Evolutionary conservation across 306 rosid genomes (phyloP).

Genomic region (Cercis canadensis): DNA sequence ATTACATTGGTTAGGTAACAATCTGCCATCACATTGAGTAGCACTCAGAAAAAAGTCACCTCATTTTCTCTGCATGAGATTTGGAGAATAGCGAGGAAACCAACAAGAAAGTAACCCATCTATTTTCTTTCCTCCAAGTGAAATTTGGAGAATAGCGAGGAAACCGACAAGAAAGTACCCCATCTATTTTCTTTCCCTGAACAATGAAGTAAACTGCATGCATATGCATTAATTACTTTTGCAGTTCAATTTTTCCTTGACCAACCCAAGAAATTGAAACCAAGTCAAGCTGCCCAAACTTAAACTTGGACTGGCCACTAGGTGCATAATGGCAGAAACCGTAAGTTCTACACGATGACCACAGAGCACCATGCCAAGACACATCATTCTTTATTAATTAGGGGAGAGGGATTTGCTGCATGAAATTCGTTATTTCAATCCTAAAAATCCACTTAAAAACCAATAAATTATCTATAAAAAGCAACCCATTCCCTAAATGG

Average conservation of each 20-base stretch:
- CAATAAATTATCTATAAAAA: neutral
- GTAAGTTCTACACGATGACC: neutral
- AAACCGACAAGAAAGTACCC: no score
- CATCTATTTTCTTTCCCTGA: neutral
- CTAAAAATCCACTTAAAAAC: neutral
- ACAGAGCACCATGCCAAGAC: neutral
- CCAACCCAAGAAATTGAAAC: constrained; percentile 4
- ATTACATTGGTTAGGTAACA: no score
- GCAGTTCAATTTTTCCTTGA: neutral
- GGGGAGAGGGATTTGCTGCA: constrained; percentile 1
- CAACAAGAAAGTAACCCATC: no score
- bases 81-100: no score
- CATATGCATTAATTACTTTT: neutral
- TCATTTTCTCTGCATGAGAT: no score
- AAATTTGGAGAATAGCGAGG: no score
- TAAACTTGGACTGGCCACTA: neutral
- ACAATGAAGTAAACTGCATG: neutral
- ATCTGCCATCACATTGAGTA: no score
- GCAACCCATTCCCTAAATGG: neutral
- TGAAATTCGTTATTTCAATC: neutral
- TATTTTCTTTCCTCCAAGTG: no score
- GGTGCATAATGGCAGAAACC: neutral
- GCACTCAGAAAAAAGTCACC: no score
- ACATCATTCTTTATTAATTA: neutral
- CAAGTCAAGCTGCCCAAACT: neutral